Percentiles rank a stretch among this genome's conserved stretches.
phyloP scores from a whole-genome alignment of 371 early-diverging fungal species.

The Blakeslea trispora region DNA sequence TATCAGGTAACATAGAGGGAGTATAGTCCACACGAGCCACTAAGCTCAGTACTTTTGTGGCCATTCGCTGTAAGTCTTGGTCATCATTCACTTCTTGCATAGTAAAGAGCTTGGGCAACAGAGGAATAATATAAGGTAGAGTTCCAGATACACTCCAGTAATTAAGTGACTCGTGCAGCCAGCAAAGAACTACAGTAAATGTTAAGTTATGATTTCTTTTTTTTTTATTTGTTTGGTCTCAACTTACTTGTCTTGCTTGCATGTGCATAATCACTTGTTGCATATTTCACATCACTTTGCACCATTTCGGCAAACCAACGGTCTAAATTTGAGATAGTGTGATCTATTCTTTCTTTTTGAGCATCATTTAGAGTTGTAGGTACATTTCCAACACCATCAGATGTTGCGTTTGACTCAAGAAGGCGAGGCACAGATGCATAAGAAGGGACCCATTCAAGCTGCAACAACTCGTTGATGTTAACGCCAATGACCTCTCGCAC shows the following conservation, averaged over 20 bases:
- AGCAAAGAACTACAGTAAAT: conserved; percentile 68
- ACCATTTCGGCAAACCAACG: conserved; percentile 42
- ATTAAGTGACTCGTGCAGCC: conserved; percentile 62
- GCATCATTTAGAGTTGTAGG: conserved; percentile 33
- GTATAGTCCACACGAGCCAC: conserved; percentile 63
- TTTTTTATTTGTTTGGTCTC: too few species aligned
- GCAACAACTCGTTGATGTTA: conserved; percentile 66
- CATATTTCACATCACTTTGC: conserved; percentile 28
- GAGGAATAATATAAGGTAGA: conserved; percentile 50
- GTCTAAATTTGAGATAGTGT: conserved; percentile 34
- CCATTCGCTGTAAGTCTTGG: conserved; percentile 67
- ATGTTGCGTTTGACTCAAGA: conserved; percentile 31
- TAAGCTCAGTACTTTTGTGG: conserved; percentile 53
- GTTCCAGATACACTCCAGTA: conserved; percentile 57
- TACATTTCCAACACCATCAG: conserved; percentile 44
- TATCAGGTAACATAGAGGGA: conserved; percentile 46
- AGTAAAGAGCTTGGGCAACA: conserved; percentile 62
- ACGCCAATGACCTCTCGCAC: conserved; percentile 81
- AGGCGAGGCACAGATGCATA: conserved; percentile 47
- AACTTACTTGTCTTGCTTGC: conserved; percentile 70
- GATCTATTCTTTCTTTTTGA: conserved; percentile 28
- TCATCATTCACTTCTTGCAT: conserved; percentile 82
- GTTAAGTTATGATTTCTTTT: too few species aligned
- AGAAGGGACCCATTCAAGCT: conserved; percentile 68
- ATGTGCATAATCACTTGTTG: conserved; percentile 64